Base-by-base conservation (phyloP, 2,329 filamentous ascomycete species). In the Waltergamsia citrina region DNA sequence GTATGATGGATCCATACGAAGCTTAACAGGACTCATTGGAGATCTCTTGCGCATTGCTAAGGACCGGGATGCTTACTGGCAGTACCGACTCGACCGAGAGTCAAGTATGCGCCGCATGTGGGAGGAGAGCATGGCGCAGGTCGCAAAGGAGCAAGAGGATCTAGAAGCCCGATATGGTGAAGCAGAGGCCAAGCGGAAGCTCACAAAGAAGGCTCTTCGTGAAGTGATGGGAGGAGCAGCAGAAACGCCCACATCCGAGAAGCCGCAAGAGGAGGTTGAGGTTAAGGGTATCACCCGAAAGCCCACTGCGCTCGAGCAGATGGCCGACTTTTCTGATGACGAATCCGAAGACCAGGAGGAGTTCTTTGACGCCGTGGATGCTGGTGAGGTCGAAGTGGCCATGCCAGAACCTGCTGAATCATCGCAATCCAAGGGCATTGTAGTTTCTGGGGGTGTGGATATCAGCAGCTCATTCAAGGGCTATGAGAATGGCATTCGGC, bases 91-190 rank as follows among this genome's bases (percentile, higher is more conserved):
- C 26, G 88, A 94, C 45, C 81, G 87, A 35, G 92, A 98, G 60
- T 80, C 81, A 28, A 85, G 94, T 52, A 81, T 96, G 61, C 78
- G 92, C 24, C 81, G 85, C 39, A 85, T 98, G 77, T 98, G 92
- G 92, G 92, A 98, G 59, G 92, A 98, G 50, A 96, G 88, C 59
- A 95, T 98, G 92, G 87, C 92, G 8, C 80, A 88, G 48, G 83
- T 98, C n/a, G 92, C 88, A 14, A 79, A 78, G 36, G 92, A 98
- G 54, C 92, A 98, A 48, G 92, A 96, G 57, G 75, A 87, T 33
- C 71, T 98, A 2, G 86, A 96, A 53, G 85, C 77, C 23, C 81
- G 80, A 38, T 84, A 95, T 40, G 86, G 85, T 29, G 85, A 94
- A 57, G 85, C 87, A 2, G 90, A 96, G 55, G 74, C 83, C 51